These are phyloP conservation scores for Dalbergia oliveri DNA, from an alignment of 306 rosid species.

Conservation along the genomic window DNA sequence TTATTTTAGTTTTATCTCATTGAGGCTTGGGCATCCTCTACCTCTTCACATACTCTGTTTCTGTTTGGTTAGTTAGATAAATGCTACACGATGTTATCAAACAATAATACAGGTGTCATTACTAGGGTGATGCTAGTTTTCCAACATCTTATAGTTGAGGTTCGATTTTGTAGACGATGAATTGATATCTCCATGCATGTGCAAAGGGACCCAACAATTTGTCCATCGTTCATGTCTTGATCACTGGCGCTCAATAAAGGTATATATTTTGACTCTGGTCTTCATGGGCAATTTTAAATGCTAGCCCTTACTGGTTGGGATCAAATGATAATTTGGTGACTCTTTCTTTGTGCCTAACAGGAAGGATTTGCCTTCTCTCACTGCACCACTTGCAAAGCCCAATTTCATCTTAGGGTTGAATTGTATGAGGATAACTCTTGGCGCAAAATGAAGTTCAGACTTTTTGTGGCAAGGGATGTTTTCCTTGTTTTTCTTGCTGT, in stretches of 20 bases:
- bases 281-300: slow-evolving; percentile 38
- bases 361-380: slow-evolving; percentile 99
- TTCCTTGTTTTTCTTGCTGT: slow-evolving; percentile 92
- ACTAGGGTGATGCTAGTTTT: slow-evolving; percentile 8
- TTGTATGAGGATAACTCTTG: slow-evolving; percentile 86
- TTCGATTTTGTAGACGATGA: slow-evolving; percentile 75
- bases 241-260: slow-evolving; percentile 99
- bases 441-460: slow-evolving; percentile 86
- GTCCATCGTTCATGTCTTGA: slow-evolving; percentile 98
- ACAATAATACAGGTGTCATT: slow-evolving; percentile 20
- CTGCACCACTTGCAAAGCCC: slow-evolving; percentile 99
- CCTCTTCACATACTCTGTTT: background rate
- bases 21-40: background rate
- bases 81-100: slow-evolving; percentile 19
- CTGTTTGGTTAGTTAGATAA: slow-evolving; percentile 15
- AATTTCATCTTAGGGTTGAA: slow-evolving; percentile 86
- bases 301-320: slow-evolving; percentile 35
- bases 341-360: slow-evolving; percentile 48
- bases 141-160: slow-evolving; percentile 31
- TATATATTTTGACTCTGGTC: slow-evolving; percentile 41
- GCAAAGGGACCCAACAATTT: slow-evolving; percentile 99
- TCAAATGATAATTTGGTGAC: slow-evolving; percentile 37
- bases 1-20: background rate
- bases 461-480: slow-evolving; percentile 98
- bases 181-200: slow-evolving; percentile 97